Percentiles rank a stretch among this genome's conserved stretches.
Conservation (phyloP, 2,329 filamentous ascomycete species). For the Mycogone perniciosa region DNA sequence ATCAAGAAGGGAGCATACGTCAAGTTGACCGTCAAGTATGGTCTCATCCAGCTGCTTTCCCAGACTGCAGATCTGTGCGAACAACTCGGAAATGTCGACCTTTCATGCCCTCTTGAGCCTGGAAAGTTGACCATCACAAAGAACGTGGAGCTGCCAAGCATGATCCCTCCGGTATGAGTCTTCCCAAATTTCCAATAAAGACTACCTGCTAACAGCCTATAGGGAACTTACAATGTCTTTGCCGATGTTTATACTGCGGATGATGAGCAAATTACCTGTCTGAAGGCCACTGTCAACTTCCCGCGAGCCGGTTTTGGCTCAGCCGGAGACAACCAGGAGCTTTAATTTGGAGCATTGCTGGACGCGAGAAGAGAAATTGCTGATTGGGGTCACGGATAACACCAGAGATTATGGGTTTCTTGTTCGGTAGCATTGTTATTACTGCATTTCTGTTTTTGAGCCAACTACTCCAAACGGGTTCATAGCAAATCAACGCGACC, state of each 20-base stretch:
- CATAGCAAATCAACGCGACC: constrained; percentile 2
- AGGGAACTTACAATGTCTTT: constrained; percentile 86
- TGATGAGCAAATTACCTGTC: constrained; percentile 72
- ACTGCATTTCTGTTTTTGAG: constrained; percentile 3
- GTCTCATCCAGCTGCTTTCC: constrained; percentile 81
- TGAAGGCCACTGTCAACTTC: constrained; percentile 69
- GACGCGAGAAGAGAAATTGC: not conserved
- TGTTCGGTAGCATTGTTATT: constrained; percentile 4
- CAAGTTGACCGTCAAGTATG: constrained; percentile 83
- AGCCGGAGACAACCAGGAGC: constrained; percentile 31
- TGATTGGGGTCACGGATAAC: not conserved
- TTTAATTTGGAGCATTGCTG: constrained; percentile 25
- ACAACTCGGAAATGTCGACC: constrained; percentile 78
- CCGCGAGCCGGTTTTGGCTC: constrained; percentile 28
- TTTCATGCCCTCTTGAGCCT: constrained; percentile 81
- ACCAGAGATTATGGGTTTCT: not conserved
- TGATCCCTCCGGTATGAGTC: constrained; percentile 80
- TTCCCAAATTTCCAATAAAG: too few relatives aligned
- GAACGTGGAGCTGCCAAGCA: constrained; percentile 72
- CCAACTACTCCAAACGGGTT: constrained; percentile 1
- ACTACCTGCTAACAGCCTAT: constrained; percentile 17
- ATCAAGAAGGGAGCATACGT: constrained; percentile 78
- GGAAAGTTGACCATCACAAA: constrained; percentile 70
- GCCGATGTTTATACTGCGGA: constrained; percentile 78
- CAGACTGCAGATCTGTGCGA: constrained; percentile 81